A percentile compares a stretch with the other conserved stretches of the same genome.
Evolutionary conservation across 2,329 filamentous ascomycete genomes (phyloP).

Genomic region (Stenocarpella maydis): DNA sequence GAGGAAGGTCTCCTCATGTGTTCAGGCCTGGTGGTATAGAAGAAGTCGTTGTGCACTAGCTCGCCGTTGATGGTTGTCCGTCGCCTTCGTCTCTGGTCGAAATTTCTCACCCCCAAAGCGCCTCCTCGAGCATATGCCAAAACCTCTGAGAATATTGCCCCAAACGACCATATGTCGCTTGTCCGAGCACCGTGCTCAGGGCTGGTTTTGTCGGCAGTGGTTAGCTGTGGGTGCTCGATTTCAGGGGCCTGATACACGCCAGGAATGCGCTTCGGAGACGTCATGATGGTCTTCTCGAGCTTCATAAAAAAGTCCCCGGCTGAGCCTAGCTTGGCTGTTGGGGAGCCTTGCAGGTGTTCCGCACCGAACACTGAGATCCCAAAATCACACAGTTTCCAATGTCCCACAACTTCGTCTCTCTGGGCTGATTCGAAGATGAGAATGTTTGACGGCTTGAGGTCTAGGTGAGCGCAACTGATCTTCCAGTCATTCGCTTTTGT

Average conservation of each 20-base stretch:
- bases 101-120: neutral
- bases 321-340: neutral
- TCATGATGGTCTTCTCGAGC: constrained; percentile 7
- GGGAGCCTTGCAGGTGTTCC: neutral
- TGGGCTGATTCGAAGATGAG: constrained; percentile 22
- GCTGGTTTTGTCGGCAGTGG: neutral
- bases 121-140: constrained; percentile 23
- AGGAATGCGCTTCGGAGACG: constrained; percentile 12
- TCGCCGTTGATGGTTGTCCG: neutral
- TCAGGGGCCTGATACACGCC: constrained; percentile 32
- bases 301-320: constrained; percentile 27
- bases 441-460: constrained; percentile 33
- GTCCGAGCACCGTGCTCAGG: neutral
- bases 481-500: constrained; percentile 26
- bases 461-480: constrained; percentile 32
- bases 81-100: constrained; percentile 2
- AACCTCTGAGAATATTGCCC: constrained; percentile 32
- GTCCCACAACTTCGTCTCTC: constrained; percentile 19
- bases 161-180: constrained; percentile 34
- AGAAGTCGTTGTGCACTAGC: constrained; percentile 5
- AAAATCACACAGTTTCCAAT: constrained; percentile 35
- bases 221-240: neutral
- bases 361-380: constrained; percentile 33
- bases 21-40: constrained; percentile 8
- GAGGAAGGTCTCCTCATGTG: neutral